Percentiles rank a stretch among this genome's conserved stretches.
These are phyloP conservation scores for Xylaria telfairii DNA, from an alignment of 495 filamentous ascomycete species.

Conservation along the genomic window DNA sequence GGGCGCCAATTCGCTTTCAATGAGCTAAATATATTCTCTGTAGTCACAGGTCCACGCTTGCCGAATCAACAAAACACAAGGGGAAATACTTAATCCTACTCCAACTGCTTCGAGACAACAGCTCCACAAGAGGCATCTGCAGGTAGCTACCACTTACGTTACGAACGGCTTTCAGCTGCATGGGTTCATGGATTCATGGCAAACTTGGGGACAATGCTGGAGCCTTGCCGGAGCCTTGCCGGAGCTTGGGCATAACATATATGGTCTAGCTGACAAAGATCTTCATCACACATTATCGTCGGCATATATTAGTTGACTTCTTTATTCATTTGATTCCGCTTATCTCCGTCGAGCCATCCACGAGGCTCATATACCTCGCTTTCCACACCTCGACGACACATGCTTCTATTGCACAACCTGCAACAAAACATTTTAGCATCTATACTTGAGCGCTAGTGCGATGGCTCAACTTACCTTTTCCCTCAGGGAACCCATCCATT, in stretches of 20 bases:
- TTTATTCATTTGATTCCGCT: conserved; percentile 15
- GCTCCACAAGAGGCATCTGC: not conserved
- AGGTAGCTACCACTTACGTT: not conserved
- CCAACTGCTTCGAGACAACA: not conserved
- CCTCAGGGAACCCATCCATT: conserved; percentile 90
- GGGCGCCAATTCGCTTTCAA: not conserved
- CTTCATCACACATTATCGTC: conserved; percentile 13
- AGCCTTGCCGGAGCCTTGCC: not conserved
- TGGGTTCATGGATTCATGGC: not conserved
- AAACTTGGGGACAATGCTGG: not conserved
- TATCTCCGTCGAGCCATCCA: not conserved
- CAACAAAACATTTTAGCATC: conserved; percentile 22
- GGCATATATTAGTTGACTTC: conserved; percentile 15
- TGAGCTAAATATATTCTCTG: conserved; percentile 11
- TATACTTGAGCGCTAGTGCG: conserved; percentile 21
- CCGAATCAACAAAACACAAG: not conserved
- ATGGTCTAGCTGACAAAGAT: not conserved
- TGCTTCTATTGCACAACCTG: conserved; percentile 51
- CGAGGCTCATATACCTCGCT: not conserved
- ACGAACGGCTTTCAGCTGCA: not conserved
- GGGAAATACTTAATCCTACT: not conserved
- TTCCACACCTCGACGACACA: not conserved
- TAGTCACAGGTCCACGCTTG: not conserved
- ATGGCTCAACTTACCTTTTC: conserved; percentile 82
- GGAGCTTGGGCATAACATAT: not conserved